Evolutionary conservation across 2,329 filamentous ascomycete genomes (phyloP).

Genomic region (Anisogramma anomala): DNA sequence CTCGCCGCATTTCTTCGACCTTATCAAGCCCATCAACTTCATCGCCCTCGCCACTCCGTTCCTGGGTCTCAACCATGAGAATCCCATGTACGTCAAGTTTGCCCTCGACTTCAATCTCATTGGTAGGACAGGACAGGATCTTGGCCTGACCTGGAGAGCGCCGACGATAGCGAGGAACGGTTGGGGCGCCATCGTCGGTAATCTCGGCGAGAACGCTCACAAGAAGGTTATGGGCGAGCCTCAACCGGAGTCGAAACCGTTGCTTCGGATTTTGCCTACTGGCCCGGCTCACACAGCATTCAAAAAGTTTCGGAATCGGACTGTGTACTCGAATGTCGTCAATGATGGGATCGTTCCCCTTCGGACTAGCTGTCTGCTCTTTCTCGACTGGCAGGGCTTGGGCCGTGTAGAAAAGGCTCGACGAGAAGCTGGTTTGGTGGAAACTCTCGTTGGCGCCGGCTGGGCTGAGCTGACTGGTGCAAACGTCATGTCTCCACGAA

Average conservation of each 20-base stretch:
- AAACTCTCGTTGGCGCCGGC: conserved; percentile 85
- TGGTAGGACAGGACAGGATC: conserved; percentile 87
- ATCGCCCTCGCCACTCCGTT: conserved; percentile 80
- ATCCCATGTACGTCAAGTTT: conserved; percentile 93
- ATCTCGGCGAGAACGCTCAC: conserved; percentile 58
- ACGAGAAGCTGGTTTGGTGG: conserved; percentile 80
- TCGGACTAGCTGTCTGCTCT: conserved; percentile 88
- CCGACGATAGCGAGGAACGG: conserved; percentile 76
- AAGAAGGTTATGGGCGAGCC: conserved; percentile 45
- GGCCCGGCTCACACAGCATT: conserved; percentile 82
- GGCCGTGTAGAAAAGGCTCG: conserved; percentile 90
- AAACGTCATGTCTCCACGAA: conserved; percentile 40
- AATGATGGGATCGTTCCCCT: conserved; percentile 96
- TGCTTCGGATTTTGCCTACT: conserved; percentile 79
- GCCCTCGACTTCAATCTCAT: conserved; percentile 93
- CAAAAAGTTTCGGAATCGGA: conserved; percentile 79
- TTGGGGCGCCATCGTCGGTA: conserved; percentile 79
- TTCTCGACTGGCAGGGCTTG: conserved; percentile 90
- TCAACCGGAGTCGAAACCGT: conserved; percentile 75
- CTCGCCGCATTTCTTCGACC: conserved; percentile 78
- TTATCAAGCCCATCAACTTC: conserved; percentile 82
- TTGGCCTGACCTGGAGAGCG: conserved; percentile 87
- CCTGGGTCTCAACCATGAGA: conserved; percentile 89
- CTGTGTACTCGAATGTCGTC: conserved; percentile 92
- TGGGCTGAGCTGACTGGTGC: conserved; percentile 81